A percentile compares a stretch with the other conserved stretches of the same genome.
Evolutionary conservation across 2,329 filamentous ascomycete species (phyloP).

Genomic region (Fusarium sp.): DNA sequence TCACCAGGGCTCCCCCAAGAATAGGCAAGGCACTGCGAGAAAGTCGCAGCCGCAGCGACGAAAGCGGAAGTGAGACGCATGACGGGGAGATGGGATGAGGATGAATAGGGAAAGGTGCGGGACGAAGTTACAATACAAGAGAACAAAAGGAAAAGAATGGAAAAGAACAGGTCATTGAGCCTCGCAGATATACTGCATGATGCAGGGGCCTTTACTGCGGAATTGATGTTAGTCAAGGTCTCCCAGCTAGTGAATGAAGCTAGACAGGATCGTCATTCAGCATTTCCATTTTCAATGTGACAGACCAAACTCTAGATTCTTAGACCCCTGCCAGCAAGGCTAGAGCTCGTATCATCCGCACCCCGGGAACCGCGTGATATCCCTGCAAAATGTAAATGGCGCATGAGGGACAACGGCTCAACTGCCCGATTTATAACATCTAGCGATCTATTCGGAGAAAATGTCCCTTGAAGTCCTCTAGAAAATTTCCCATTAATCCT

Average conservation of each 20-base stretch:
- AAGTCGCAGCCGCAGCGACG: background rate
- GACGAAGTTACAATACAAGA: background rate
- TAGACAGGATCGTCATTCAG: constrained; percentile 8
- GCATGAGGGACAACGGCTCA: background rate
- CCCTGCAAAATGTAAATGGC: background rate
- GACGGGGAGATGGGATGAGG: constrained; percentile 1
- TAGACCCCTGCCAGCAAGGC: background rate
- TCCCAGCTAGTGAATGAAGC: background rate
- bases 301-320: constrained; percentile 1
- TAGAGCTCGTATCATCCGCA: background rate
- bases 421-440: background rate
- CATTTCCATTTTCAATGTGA: constrained; percentile 2
- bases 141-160: constrained; percentile 1
- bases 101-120: constrained; percentile 4
- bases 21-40: background rate
- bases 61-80: constrained; percentile 7
- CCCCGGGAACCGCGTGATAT: constrained; percentile 3
- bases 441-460: background rate
- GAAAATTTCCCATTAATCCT: background rate
- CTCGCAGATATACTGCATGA: constrained; percentile 6
- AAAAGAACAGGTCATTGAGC: background rate
- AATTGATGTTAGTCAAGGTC: background rate
- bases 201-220: constrained; percentile 2
- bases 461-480: background rate
- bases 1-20: constrained; percentile 1